Evolutionary conservation across 179 eudicot genomes (phyloP).

Genomic region (Amaranthus tricolor): DNA sequence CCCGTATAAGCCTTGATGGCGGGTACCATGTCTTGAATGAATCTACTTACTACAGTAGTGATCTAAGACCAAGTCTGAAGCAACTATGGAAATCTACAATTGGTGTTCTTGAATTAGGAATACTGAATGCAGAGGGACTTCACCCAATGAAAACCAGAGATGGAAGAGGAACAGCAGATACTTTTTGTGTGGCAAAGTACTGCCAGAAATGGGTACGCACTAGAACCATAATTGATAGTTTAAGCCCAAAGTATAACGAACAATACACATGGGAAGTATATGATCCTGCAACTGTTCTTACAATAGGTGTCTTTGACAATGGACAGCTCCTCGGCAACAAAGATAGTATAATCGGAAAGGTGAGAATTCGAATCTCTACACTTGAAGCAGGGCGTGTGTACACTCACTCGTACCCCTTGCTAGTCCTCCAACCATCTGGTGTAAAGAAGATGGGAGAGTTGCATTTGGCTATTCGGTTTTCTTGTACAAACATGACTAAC

Average conservation of each 20-base stretch:
- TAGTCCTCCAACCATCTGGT: conserved; percentile 77
- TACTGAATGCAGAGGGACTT: conserved; percentile 59
- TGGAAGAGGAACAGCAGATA: conserved; percentile 71
- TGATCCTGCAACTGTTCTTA: conserved; percentile 84
- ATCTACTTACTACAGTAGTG: conserved; percentile 86
- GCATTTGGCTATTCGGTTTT: conserved; percentile 79
- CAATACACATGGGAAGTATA: conserved; percentile 93
- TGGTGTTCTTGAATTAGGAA: conserved; percentile 77
- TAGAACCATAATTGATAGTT: conserved; percentile 65
- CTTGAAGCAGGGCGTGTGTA: conserved; percentile 88
- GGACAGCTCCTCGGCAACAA: conserved; percentile 41
- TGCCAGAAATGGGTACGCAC: conserved; percentile 87
- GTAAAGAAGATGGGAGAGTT: conserved; percentile 91
- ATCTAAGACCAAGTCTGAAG: conserved; percentile 77
- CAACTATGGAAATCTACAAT: conserved; percentile 80
- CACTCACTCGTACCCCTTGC: conserved; percentile 75
- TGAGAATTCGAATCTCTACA: conserved; percentile 76
- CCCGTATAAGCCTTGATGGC: conserved; percentile 77
- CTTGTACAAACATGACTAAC: conserved; percentile 57
- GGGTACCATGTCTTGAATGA: conserved; percentile 92
- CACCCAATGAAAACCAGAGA: conserved; percentile 69
- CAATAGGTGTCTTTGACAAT: conserved; percentile 76
- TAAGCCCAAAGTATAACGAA: conserved; percentile 77
- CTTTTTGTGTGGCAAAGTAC: conserved; percentile 86
- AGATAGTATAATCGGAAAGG: conserved; percentile 67